Conservation (phyloP, 768 basidiomycete genomes). For the Rhizopogon vesiculosus region DNA sequence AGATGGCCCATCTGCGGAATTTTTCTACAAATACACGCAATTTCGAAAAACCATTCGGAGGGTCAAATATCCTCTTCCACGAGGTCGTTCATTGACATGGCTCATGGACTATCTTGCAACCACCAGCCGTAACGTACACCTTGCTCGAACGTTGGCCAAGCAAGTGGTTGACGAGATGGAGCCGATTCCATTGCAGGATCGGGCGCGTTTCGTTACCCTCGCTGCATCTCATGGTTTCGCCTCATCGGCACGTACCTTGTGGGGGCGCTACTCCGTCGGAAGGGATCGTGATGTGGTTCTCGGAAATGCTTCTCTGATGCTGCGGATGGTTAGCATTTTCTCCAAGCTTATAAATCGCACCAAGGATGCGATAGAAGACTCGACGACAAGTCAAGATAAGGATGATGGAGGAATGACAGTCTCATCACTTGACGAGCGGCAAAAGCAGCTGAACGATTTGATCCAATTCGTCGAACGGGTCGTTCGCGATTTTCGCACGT, state of each 20-base stretch:
- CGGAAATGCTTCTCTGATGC: conserved; percentile 37
- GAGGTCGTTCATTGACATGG: conserved; percentile 41
- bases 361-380: conserved; percentile 11
- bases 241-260: conserved; percentile 45
- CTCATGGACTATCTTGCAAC: conserved; percentile 43
- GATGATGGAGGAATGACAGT: conserved; percentile 19
- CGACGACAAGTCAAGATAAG: conserved; percentile 1
- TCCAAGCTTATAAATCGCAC: conserved; percentile 17
- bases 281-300: conserved; percentile 35
- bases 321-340: conserved; percentile 42
- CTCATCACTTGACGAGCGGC: neutral
- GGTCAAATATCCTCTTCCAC: conserved; percentile 49
- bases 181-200: conserved; percentile 37
- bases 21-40: conserved; percentile 45
- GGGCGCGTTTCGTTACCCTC: conserved; percentile 45
- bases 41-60: conserved; percentile 22
- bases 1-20: conserved; percentile 31
- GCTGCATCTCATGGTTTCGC: conserved; percentile 45
- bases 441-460: conserved; percentile 10
- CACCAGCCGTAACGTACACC: conserved; percentile 35
- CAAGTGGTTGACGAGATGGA: conserved; percentile 41
- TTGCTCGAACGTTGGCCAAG: conserved; percentile 43
- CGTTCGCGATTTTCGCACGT: conserved; percentile 35
- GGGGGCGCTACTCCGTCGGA: conserved; percentile 49
- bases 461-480: conserved; percentile 40